These are phyloP conservation scores for Colletotrichum paranaense DNA, from an alignment of 2,329 filamentous ascomycete species.

Conservation along the genomic window DNA sequence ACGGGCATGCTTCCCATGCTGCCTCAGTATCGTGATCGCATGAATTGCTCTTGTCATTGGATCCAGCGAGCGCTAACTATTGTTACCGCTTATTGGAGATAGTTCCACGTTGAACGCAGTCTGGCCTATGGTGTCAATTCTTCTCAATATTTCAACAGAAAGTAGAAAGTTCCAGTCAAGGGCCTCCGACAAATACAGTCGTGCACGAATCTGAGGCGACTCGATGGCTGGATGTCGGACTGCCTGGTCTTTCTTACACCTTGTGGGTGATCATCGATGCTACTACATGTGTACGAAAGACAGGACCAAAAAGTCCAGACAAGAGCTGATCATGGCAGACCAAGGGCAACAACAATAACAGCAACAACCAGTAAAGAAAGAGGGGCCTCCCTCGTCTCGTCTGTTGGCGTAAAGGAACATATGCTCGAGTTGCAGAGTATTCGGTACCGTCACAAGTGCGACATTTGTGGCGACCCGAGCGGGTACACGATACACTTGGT, in stretches of 20 bases:
- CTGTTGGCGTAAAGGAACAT: not conserved
- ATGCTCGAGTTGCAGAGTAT: not conserved
- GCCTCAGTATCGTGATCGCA: not conserved
- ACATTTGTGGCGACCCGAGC: not conserved
- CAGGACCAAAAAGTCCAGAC: not conserved
- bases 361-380: not conserved
- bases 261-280: not conserved
- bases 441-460: not conserved
- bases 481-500: slow-evolving; percentile 15
- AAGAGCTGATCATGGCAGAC: not conserved
- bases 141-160: not conserved
- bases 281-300: not conserved
- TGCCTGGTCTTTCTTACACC: not conserved
- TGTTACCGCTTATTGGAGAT: not conserved
- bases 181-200: not conserved
- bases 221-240: not conserved
- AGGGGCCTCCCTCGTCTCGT: not conserved
- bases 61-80: not conserved
- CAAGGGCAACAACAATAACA: not conserved
- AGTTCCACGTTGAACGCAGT: not conserved
- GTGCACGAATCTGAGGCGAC: not conserved
- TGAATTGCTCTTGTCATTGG: not conserved
- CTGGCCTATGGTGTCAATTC: not conserved
- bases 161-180: not conserved
- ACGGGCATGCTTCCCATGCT: not conserved